Base-by-base conservation (phyloP, 169 alveolate species). In the Cytauxzoon felis region DNA sequence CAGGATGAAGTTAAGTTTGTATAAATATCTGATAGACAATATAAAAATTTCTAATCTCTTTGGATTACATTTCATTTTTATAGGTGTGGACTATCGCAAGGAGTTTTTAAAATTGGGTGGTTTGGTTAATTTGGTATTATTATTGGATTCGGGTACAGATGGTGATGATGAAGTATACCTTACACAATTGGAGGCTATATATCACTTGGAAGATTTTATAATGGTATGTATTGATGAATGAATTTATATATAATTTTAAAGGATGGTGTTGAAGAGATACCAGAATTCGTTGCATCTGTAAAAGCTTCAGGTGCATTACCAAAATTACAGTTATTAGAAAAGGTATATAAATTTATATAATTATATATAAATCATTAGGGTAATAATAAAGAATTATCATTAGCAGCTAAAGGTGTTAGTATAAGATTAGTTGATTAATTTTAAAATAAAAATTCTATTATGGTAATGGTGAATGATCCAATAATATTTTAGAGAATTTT, bases 181-280 rank as follows among this genome's bases (percentile, higher is more conserved):
- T 52, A 91, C 95, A 23, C 95, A 90, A 50, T 68, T 91, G 50
- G 95, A 91, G 68, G 95, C 95, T 5, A 84, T 91, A 34, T 91
- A 91, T 67, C 95, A 91, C 64, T 49, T 91, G 59, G 95, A 91
- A 54, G 95, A 91, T 62, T 82, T 91, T 45, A 86, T 89, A 32
- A 76, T 87, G 84, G 95, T 84, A 24, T 16, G 82, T 9, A 16
- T 38, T 38, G 13, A 38, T 13, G n/a, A 38, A 38, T 38, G 13
- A 38, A 38, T 38, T 13, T 13, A 38, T 38, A 38, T 13, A 38
- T 30, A 19, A 23, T 59, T 11, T 30, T 65, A n/a, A 60, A 76
- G 68, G 93, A 88, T 36, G 92, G 87, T 24, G 81, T 78, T 33
- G 93, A 87, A 26, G 93, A 88, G 53, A 27, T 87, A 43, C 85